Percentiles rank a stretch among this genome's conserved stretches.
Evolutionary conservation across 129 eudicot species (phyloP).

Genomic region (Flaveria brownii): DNA sequence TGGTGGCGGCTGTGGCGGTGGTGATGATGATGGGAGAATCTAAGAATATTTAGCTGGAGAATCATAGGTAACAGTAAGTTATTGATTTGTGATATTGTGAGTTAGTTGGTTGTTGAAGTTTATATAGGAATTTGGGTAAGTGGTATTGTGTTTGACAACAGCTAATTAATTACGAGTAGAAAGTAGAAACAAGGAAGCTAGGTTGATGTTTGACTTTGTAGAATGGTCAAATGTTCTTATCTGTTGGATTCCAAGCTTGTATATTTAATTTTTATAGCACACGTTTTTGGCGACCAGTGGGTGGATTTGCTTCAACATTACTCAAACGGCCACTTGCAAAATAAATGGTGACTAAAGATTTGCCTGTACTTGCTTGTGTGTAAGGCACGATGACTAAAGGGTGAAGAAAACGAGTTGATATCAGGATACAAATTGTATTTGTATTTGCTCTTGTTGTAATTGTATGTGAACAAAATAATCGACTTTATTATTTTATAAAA

Average conservation of each 20-base stretch:
- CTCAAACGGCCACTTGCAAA: conserved; percentile 24
- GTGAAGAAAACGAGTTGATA: background rate
- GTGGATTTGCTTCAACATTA: conserved; percentile 21
- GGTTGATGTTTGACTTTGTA: conserved; percentile 28
- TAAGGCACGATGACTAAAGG: background rate
- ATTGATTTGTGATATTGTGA: conserved; percentile 22
- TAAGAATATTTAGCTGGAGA: conserved; percentile 37
- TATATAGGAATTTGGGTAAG: conserved; percentile 37
- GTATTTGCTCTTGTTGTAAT: too few species aligned
- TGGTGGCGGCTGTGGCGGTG: conserved; percentile 18
- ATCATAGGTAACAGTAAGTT: conserved; percentile 35
- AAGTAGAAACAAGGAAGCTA: background rate
- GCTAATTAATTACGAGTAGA: background rate
- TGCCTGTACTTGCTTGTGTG: conserved; percentile 10
- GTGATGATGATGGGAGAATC: conserved; percentile 35
- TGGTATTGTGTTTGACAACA: conserved; percentile 23
- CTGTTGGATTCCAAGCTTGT: conserved; percentile 17
- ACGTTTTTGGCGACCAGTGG: conserved; percentile 33
- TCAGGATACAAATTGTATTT: too few species aligned
- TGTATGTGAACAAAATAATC: too few species aligned
- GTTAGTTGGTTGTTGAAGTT: conserved; percentile 30
- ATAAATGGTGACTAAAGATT: background rate
- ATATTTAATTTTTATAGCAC: conserved; percentile 6
- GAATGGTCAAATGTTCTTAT: conserved; percentile 44
- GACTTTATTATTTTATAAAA: too few species aligned